A percentile compares a stretch with the other conserved stretches of the same genome.
phyloP scores from a whole-genome alignment of 2,329 filamentous ascomycete species.

The Pseudogymnoascus sp. region DNA sequence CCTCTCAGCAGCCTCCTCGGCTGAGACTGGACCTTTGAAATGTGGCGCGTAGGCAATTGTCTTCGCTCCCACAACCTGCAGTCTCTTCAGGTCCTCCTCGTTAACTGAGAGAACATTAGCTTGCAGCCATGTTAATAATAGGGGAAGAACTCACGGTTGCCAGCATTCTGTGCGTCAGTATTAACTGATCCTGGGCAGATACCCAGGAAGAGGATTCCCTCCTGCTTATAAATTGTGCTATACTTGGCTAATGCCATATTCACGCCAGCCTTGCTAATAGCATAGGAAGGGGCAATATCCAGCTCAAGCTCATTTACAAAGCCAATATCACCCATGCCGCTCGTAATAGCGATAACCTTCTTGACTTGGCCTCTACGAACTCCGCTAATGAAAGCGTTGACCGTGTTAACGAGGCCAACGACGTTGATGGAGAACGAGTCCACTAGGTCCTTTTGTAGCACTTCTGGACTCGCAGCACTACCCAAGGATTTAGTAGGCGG shows the following conservation, averaged over 20 bases:
- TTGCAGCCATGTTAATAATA: neutral
- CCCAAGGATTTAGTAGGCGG: conserved; percentile 11
- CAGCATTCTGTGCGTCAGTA: conserved; percentile 19
- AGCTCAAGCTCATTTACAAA: conserved; percentile 33
- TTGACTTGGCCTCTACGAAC: conserved; percentile 41
- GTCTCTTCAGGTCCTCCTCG: conserved; percentile 20
- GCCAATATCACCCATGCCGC: conserved; percentile 38
- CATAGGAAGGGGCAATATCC: conserved; percentile 32
- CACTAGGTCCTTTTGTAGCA: conserved; percentile 19
- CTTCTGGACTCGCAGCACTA: neutral
- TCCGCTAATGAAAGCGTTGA: conserved; percentile 43
- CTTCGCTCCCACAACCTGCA: conserved; percentile 23
- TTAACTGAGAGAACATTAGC: conserved; percentile 9
- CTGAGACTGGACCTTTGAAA: conserved; percentile 30
- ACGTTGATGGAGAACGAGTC: conserved; percentile 39
- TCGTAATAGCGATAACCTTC: conserved; percentile 43
- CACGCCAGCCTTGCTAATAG: conserved; percentile 41
- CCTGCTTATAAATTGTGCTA: conserved; percentile 27
- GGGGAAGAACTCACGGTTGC: conserved; percentile 9
- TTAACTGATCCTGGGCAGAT: conserved; percentile 44
- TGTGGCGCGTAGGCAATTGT: conserved; percentile 34
- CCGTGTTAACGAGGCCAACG: conserved; percentile 41
- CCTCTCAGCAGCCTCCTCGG: conserved; percentile 29
- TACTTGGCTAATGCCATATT: conserved; percentile 46
- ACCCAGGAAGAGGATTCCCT: conserved; percentile 44